Base-by-base conservation (phyloP, 352 stramenopile genomes). In the Phytopythium montanum region DNA sequence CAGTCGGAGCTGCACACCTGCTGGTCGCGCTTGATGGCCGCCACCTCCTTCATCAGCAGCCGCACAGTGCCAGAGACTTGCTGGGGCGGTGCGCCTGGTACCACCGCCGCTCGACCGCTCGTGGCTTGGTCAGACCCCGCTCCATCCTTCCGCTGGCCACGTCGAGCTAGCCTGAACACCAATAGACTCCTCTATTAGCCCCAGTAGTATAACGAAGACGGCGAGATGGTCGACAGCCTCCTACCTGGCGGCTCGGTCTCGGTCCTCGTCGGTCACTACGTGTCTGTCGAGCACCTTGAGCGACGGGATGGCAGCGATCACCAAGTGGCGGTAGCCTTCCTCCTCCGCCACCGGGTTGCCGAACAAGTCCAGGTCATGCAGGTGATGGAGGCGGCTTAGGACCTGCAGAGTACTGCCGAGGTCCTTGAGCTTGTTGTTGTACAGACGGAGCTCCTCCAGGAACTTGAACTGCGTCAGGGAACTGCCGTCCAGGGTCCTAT, bases 301-400 rank as follows among this genome's bases (percentile, higher is more conserved):
- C 23, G 85, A 87, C 5, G 88, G 88, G 28, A 95, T 70, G 0
- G 76, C 69, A 34, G 80, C 66, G 36, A 96, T 88, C 8, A 96
- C 81, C 42, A 90, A 77, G 6, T 96, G 69, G 0, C 88, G 85
- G 34, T 96, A 96, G 42, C 87, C 90, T 36, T 89, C 85, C 68
- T 96, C 84, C 52, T 93, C 81, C 0, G 77, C 72, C 6, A 95
- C 50, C 10, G 87, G 82, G 48, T 97, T 96, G 18, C 67, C 82
- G 56, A 90, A 93, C 28, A 97, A 62, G 61, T 96, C 85, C 33
- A 97, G 71, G 33, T 87, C 75, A 50, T 88, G 53, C 31, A 97
- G 68, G 53, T 88, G 80, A 1, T 79, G 72, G 26, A 95, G 61
- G 19, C 80, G 67, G 39, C 65, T 69, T 13, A 96, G 51, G 9